These are phyloP conservation scores for Neotropicomus parvogracilis DNA, from an alignment of 1,284 basidiomycete species.

Conservation along the genomic window DNA sequence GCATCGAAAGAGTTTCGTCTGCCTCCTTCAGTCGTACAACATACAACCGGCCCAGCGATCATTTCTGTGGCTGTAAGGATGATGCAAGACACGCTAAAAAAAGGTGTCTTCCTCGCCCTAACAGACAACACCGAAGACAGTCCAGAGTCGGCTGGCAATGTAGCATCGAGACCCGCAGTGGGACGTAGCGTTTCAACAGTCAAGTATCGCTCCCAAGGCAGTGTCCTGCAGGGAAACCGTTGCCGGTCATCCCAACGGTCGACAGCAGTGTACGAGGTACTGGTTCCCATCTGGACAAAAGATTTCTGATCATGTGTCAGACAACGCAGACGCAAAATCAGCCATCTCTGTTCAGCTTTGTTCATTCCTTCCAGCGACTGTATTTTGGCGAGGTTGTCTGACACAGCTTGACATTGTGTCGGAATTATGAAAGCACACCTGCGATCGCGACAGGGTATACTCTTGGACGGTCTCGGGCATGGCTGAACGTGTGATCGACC, in stretches of 20 bases:
- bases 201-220: conserved; percentile 1
- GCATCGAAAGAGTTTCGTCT: conserved; percentile 6
- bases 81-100: background rate
- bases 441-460: conserved; percentile 1
- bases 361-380: conserved; percentile 5
- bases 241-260: background rate
- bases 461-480: background rate
- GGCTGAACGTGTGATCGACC: too few relatives aligned
- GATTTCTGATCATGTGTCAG: background rate
- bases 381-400: conserved; percentile 2
- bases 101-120: background rate
- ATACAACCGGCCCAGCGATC: background rate
- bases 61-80: conserved; percentile 2
- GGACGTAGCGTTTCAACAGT: conserved; percentile 1
- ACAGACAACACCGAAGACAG: conserved; percentile 4
- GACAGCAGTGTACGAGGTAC: background rate
- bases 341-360: conserved; percentile 2
- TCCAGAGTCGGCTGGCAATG: background rate
- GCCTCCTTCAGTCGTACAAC: background rate
- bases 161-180: background rate
- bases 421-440: background rate
- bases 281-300: conserved; percentile 1
- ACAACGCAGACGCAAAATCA: conserved; percentile 1
- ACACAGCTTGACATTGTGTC: background rate
- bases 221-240: background rate